Percentiles rank a stretch among this genome's conserved stretches.
phyloP scores from a whole-genome alignment of 345 rosid genomes.

The Erysimum cheiranthoides region DNA sequence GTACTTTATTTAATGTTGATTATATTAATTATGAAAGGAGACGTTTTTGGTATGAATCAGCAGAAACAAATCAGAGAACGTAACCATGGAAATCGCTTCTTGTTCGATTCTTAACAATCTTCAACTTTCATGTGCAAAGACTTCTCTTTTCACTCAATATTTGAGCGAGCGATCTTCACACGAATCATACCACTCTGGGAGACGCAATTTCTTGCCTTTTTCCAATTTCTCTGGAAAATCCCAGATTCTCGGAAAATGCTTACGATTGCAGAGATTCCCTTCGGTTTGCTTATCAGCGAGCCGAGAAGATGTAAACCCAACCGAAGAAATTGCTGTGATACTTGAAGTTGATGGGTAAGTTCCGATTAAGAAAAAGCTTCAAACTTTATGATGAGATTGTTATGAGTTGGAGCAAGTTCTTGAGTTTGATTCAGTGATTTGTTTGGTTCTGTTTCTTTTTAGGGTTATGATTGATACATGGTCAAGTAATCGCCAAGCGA shows the following conservation, averaged over 20 bases:
- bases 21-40: not conserved
- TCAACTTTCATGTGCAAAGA: conserved; percentile 37
- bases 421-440: not conserved
- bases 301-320: conserved; percentile 46
- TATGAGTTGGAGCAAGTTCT: conserved; percentile 3
- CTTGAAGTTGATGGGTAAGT: conserved; percentile 95
- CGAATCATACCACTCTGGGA: conserved; percentile 30
- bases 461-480: conserved; percentile 93
- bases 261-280: conserved; percentile 46
- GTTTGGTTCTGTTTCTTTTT: conserved; percentile 19
- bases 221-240: conserved; percentile 42
- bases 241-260: conserved; percentile 42
- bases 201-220: conserved; percentile 36
- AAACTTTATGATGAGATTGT: not conserved
- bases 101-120: conserved; percentile 53
- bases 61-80: not conserved
- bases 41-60: conserved; percentile 23
- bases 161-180: conserved; percentile 15
- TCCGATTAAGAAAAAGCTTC: conserved; percentile 19
- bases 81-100: conserved; percentile 51
- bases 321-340: conserved; percentile 70
- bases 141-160: conserved; percentile 29
- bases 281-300: conserved; percentile 50
- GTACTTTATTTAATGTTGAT: not conserved
- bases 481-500: conserved; percentile 79